These are phyloP conservation scores for Rhizophagus sp. DNA, from an alignment of 192 early-diverging fungal species.

Conservation along the genomic window DNA sequence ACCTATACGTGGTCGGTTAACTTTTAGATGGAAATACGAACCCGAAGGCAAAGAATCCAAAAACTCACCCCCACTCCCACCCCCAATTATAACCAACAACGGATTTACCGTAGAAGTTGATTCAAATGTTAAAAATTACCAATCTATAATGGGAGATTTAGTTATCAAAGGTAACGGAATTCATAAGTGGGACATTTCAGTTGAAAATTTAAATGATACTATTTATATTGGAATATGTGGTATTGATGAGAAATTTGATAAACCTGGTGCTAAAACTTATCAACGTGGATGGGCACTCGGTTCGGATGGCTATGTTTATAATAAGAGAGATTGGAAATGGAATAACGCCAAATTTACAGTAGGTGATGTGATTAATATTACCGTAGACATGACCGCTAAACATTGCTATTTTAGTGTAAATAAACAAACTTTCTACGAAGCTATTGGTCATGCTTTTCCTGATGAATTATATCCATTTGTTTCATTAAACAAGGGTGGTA, in stretches of 20 bases:
- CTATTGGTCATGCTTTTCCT: conserved; percentile 1
- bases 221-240: conserved; percentile 13
- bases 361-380: conserved; percentile 4
- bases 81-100: background rate
- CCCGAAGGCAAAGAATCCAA: background rate
- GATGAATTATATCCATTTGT: conserved; percentile 25
- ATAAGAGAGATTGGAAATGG: background rate
- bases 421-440: background rate
- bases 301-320: background rate
- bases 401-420: conserved; percentile 16
- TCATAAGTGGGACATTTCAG: conserved; percentile 14
- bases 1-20: background rate
- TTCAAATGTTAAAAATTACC: background rate
- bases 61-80: too few relatives aligned
- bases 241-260: background rate
- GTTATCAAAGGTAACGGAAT: background rate
- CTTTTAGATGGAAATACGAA: background rate
- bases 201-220: background rate
- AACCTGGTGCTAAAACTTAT: background rate
- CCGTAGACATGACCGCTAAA: conserved; percentile 21
- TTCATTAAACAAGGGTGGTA: background rate
- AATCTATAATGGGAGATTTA: background rate
- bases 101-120: background rate
- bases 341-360: conserved; percentile 2
- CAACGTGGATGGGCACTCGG: background rate